Percentiles rank a stretch among this genome's conserved stretches.
Evolutionary conservation across 1,284 basidiomycete species (phyloP).

Genomic region (Boletus sp.): DNA sequence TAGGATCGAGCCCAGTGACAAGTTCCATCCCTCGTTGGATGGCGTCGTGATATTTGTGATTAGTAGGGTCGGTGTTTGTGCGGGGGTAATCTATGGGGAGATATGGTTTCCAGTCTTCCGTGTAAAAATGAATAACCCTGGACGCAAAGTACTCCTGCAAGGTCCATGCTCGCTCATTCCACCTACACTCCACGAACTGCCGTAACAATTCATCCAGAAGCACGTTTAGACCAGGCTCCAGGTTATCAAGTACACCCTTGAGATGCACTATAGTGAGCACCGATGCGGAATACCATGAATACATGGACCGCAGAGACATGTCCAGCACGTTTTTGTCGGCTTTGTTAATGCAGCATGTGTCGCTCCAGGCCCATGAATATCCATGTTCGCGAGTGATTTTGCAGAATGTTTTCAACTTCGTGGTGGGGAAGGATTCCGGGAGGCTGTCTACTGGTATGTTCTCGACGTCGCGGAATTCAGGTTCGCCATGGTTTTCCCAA

Average conservation of each 20-base stretch:
- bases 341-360: conserved; percentile 14
- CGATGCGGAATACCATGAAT: conserved; percentile 11
- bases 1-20: conserved; percentile 3
- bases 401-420: conserved; percentile 10
- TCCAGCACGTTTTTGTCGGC: conserved; percentile 1
- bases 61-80: not conserved
- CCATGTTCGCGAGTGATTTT: not conserved
- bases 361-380: conserved; percentile 13
- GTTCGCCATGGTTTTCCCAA: conserved; percentile 4
- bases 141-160: conserved; percentile 15
- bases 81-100: not conserved
- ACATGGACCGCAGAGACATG: conserved; percentile 11
- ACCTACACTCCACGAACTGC: conserved; percentile 8
- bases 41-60: not conserved
- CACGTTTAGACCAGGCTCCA: not conserved
- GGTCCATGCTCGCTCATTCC: conserved; percentile 16
- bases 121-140: conserved; percentile 10
- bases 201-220: not conserved
- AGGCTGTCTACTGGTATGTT: not conserved
- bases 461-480: not conserved
- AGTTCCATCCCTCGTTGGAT: conserved; percentile 10
- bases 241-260: not conserved
- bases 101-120: conserved; percentile 11
- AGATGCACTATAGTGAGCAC: conserved; percentile 16
- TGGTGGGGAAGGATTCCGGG: not conserved